These are phyloP conservation scores for Pichia pseudocactophila DNA, from an alignment of 805 yeast genomes.

Conservation along the genomic window DNA sequence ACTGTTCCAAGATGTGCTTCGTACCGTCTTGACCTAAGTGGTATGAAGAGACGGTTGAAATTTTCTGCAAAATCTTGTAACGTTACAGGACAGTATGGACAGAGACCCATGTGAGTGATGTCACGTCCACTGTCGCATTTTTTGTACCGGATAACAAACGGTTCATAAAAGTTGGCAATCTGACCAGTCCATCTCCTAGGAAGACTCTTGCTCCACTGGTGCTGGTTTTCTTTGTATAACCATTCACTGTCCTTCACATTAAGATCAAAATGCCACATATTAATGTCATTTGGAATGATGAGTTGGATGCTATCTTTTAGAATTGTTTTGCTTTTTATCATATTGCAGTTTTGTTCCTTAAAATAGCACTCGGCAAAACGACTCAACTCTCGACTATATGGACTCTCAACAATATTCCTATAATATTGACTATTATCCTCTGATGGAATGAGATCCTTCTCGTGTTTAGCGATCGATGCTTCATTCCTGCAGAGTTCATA, in stretches of 20 bases:
- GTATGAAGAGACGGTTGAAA: constrained; percentile 17
- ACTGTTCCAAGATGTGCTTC: constrained; percentile 27
- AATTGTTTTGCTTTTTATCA: background rate
- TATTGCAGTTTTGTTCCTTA: no score
- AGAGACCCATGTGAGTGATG: constrained; percentile 22
- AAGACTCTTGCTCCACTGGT: constrained; percentile 1
- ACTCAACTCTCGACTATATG: background rate
- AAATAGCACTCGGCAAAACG: no score
- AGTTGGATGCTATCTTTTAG: background rate
- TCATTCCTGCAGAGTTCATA: no score
- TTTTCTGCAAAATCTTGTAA: background rate
- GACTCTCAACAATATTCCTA: background rate
- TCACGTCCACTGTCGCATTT: constrained; percentile 10
- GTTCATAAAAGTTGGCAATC: constrained; percentile 10
- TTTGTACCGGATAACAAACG: constrained; percentile 17
- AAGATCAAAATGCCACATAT: background rate
- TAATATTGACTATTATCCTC: background rate
- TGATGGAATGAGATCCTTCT: no score
- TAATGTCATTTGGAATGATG: constrained; percentile 5
- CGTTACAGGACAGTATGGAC: constrained; percentile 23
- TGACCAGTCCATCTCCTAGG: constrained; percentile 8
- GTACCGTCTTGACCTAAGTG: constrained; percentile 20
- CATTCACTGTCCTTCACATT: constrained; percentile 1
- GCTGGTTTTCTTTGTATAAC: constrained; percentile 5
- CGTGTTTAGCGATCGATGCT: no score